Evolutionary conservation across 2,329 filamentous ascomycete genomes (phyloP).

Genomic region (Westerdykella ornata): DNA sequence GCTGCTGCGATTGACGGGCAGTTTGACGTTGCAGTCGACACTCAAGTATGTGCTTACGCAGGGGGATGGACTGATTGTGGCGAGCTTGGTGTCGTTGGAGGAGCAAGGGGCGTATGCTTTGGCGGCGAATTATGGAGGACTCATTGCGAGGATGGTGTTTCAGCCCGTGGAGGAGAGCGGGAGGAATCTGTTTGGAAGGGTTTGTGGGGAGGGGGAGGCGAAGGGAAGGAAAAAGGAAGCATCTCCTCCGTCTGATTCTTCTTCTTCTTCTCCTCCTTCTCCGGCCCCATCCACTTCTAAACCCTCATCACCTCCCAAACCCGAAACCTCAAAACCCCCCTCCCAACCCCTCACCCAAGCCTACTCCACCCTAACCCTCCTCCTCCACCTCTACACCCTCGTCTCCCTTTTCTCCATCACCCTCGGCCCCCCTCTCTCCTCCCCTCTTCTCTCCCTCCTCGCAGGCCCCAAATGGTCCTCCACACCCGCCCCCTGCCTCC

Average conservation of each 20-base stretch:
- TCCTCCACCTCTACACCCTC: slow-evolving; percentile 68
- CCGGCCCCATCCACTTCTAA: slow-evolving; percentile 9
- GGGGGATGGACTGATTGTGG: slow-evolving; percentile 85
- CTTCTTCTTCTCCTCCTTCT: too few species aligned
- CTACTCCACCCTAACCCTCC: slow-evolving; percentile 50
- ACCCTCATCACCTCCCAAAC: slow-evolving; percentile 1
- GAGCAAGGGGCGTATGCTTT: slow-evolving; percentile 90
- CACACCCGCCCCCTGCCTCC: slow-evolving; percentile 64
- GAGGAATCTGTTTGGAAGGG: slow-evolving; percentile 78
- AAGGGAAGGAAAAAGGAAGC: too few species aligned
- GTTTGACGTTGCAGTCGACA: slow-evolving; percentile 77
- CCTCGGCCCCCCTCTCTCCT: slow-evolving; percentile 69
- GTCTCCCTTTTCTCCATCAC: slow-evolving; percentile 62
- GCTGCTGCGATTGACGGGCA: slow-evolving; percentile 67
- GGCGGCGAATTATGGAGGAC: slow-evolving; percentile 84
- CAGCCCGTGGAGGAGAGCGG: slow-evolving; percentile 94
- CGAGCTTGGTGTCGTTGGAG: slow-evolving; percentile 64
- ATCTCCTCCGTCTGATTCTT: too few species aligned
- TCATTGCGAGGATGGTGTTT: slow-evolving; percentile 81
- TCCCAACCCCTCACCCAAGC: slow-evolving; percentile 35
- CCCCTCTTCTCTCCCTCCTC: slow-evolving; percentile 64
- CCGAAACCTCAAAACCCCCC: slow-evolving; percentile 9
- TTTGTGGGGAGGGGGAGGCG: slow-evolving; percentile 49
- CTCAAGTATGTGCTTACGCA: slow-evolving; percentile 93
- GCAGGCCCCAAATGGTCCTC: slow-evolving; percentile 71